phyloP scores from a whole-genome alignment of 2,329 filamentous ascomycete genomes.

The Rhytidhysteron rufulum region DNA sequence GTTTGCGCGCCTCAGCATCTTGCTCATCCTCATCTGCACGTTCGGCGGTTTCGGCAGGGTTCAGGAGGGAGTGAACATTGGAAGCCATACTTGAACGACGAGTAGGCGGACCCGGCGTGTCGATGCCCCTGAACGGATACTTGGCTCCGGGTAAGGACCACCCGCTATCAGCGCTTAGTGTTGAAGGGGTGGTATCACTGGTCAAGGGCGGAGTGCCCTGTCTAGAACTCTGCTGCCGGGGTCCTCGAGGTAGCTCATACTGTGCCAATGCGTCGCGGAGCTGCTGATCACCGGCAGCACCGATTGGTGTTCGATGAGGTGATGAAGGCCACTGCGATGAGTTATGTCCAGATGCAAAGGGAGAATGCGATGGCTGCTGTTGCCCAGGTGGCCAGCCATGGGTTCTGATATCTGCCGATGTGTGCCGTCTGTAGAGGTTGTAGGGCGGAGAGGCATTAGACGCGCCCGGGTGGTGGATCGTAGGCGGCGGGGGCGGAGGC shows the following conservation, averaged over 20 bases:
- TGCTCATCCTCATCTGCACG: constrained; percentile 61
- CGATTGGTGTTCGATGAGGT: constrained; percentile 48
- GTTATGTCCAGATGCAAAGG: constrained; percentile 61
- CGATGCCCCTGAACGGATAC: constrained; percentile 47
- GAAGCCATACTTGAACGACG: constrained; percentile 68
- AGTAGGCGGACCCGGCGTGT: constrained; percentile 58
- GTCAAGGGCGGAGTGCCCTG: constrained; percentile 53
- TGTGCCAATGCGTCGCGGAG: constrained; percentile 63
- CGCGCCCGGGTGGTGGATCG: constrained; percentile 60
- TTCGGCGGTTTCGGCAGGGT: constrained; percentile 65
- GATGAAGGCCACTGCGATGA: constrained; percentile 65
- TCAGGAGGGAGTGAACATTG: constrained; percentile 63
- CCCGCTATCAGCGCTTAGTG: constrained; percentile 50
- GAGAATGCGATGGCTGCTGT: constrained; percentile 53
- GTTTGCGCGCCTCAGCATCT: constrained; percentile 57
- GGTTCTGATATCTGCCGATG: constrained; percentile 86
- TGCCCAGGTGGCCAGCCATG: constrained; percentile 59
- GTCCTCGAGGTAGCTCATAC: constrained; percentile 60
- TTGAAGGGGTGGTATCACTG: constrained; percentile 47
- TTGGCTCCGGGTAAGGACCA: constrained; percentile 53
- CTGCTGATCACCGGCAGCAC: constrained; percentile 61
- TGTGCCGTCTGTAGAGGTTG: constrained; percentile 79
- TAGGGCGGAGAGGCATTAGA: constrained; percentile 52
- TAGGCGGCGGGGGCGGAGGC: constrained; percentile 62
- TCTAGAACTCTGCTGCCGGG: constrained; percentile 48